phyloP scores from a whole-genome alignment of 139 green algal genomes.

The Chlorella sp. region DNA sequence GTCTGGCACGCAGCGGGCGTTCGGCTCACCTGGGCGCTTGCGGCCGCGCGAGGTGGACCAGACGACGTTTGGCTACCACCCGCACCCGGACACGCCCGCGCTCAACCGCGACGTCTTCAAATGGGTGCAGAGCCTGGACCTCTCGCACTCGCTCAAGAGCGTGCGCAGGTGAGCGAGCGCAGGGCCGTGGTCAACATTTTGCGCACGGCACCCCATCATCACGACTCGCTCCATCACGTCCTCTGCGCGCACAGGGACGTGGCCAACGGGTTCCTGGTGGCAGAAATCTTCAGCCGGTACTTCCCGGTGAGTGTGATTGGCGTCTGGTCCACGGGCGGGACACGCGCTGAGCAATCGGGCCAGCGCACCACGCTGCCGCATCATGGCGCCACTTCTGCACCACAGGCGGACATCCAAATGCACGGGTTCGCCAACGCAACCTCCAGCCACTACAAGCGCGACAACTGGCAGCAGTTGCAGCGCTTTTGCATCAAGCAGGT shows the following conservation, averaged over 20 bases:
- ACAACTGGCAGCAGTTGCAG: conserved; percentile 54
- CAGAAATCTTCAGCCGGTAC: conserved; percentile 48
- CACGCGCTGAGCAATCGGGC: too few species aligned
- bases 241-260: conserved; percentile 28
- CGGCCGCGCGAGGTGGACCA: background rate
- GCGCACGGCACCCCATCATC: background rate
- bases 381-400: too few species aligned
- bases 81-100: conserved; percentile 29
- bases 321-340: too few species aligned
- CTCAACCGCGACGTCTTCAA: conserved; percentile 39
- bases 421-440: conserved; percentile 51
- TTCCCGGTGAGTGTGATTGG: conserved; percentile 35
- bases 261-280: conserved; percentile 47
- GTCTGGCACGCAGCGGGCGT: too few species aligned
- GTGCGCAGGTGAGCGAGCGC: conserved; percentile 27
- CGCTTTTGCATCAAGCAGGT: conserved; percentile 23
- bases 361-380: too few species aligned
- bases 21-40: background rate
- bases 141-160: conserved; percentile 36
- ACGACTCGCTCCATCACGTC: background rate
- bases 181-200: background rate
- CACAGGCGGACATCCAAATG: conserved; percentile 57
- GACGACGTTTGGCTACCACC: conserved; percentile 46
- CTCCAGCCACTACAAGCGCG: conserved; percentile 37
- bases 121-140: conserved; percentile 48